Conservation (phyloP, 148 eudicot genomes). For the Camellia granthamiana region DNA sequence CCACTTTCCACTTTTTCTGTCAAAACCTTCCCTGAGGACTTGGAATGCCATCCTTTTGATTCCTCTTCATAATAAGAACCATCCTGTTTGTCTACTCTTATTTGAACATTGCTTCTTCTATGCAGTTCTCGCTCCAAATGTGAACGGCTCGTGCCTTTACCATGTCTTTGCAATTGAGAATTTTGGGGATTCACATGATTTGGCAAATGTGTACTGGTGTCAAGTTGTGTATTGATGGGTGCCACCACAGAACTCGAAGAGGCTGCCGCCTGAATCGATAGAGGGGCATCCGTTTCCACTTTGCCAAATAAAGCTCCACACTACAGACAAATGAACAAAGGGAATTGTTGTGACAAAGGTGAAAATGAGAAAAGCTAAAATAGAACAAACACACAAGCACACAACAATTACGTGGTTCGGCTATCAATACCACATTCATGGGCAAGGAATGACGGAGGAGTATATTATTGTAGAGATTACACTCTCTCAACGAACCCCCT, state of each 20-base stretch:
- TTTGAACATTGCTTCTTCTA: constrained; percentile 7
- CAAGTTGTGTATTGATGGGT: background rate
- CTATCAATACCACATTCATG: too few species aligned
- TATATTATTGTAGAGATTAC: too few species aligned
- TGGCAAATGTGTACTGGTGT: background rate
- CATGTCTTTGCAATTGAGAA: background rate
- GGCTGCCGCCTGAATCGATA: constrained; percentile 7
- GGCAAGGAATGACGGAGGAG: too few species aligned
- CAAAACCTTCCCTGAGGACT: constrained; percentile 3
- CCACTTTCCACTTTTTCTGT: background rate
- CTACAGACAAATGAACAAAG: constrained; percentile 3
- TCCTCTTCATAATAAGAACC: background rate
- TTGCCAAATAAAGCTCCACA: constrained; percentile 17
- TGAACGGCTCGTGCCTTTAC: constrained; percentile 1
- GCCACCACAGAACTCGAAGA: constrained; percentile 15
- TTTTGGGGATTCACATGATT: background rate
- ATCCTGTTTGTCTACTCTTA: background rate
- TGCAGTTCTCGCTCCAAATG: constrained; percentile 8
- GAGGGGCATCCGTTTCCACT: constrained; percentile 1
- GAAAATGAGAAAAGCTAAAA: too few species aligned
- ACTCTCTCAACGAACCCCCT: too few species aligned
- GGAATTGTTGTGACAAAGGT: too few species aligned
- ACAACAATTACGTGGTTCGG: too few species aligned
- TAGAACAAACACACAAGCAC: too few species aligned
- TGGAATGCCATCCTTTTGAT: background rate